These are phyloP conservation scores for Wickerhamomyces tratensis DNA, from an alignment of 805 yeast genomes.

Conservation along the genomic window DNA sequence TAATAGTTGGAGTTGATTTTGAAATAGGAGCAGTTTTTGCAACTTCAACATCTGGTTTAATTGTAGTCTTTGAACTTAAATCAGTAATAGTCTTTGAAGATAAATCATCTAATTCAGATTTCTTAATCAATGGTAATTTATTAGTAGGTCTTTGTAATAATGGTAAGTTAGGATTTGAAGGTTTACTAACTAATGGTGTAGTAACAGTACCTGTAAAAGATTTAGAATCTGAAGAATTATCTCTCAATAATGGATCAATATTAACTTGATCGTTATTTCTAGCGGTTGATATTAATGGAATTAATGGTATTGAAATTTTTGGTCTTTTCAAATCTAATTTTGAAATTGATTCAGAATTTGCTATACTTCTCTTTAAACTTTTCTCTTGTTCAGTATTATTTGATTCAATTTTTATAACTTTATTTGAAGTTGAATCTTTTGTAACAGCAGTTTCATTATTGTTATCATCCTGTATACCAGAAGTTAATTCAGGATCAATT, in stretches of 20 bases:
- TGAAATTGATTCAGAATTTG: conserved; percentile 3
- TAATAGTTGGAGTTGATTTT: background rate
- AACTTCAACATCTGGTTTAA: background rate
- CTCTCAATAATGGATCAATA: background rate
- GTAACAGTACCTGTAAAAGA: background rate
- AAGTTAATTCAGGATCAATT: too few species aligned
- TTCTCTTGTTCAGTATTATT: too few species aligned
- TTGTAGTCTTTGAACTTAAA: too few species aligned
- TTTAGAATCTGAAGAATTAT: background rate
- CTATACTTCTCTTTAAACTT: conserved; percentile 7
- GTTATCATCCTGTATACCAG: too few species aligned
- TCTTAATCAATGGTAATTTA: conserved; percentile 5
- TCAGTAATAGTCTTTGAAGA: background rate
- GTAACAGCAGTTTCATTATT: too few species aligned
- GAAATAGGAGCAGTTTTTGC: background rate
- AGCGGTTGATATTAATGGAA: conserved; percentile 3
- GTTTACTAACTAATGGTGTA: background rate
- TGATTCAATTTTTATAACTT: too few species aligned
- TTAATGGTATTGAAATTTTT: conserved; percentile 13
- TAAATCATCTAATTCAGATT: conserved; percentile 1
- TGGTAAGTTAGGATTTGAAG: conserved; percentile 1
- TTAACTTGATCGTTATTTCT: too few species aligned
- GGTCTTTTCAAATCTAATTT: conserved; percentile 15
- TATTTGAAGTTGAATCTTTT: too few species aligned
- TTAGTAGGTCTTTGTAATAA: conserved; percentile 19